Conservation (phyloP, 768 basidiomycete species). For the Dentipellis fragilis region DNA sequence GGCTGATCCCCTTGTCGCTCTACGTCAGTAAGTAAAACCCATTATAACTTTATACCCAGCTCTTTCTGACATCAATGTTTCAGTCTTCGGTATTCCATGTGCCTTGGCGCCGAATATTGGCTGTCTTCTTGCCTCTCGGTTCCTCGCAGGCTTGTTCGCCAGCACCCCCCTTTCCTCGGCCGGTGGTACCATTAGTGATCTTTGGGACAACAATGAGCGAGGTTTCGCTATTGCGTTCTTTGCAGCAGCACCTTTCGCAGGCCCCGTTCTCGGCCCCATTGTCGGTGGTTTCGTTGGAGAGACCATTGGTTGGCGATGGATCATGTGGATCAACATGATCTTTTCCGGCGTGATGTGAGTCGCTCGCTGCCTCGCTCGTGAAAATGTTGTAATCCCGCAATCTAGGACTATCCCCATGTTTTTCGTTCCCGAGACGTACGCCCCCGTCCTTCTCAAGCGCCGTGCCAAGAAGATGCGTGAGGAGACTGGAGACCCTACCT, state of each 20-base stretch:
- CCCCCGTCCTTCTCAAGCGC: slow-evolving; percentile 30
- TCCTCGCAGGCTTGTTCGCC: slow-evolving; percentile 31
- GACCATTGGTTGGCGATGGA: slow-evolving; percentile 23
- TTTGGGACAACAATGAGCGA: slow-evolving; percentile 27
- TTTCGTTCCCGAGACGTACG: slow-evolving; percentile 38
- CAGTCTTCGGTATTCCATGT: slow-evolving; percentile 30
- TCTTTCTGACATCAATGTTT: neutral
- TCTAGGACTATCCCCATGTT: slow-evolving; percentile 12
- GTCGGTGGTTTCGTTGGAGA: slow-evolving; percentile 37
- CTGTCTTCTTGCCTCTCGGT: slow-evolving; percentile 30
- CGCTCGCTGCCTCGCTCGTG: neutral
- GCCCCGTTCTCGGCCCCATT: slow-evolving; percentile 41
- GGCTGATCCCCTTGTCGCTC: slow-evolving; percentile 27
- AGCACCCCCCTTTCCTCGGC: slow-evolving; percentile 27
- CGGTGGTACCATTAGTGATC: slow-evolving; percentile 25
- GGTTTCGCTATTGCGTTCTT: slow-evolving; percentile 33
- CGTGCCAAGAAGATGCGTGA: slow-evolving; percentile 29
- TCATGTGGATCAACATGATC: slow-evolving; percentile 30
- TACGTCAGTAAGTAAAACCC: slow-evolving; percentile 23
- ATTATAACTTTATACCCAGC: neutral
- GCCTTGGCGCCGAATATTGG: slow-evolving; percentile 29
- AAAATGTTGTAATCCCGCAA: neutral
- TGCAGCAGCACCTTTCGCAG: slow-evolving; percentile 31
- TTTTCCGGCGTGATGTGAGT: slow-evolving; percentile 24
- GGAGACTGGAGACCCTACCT: slow-evolving; percentile 24